Percentiles rank a stretch among this genome's conserved stretches.
These are phyloP conservation scores for Oryza rufipogon DNA, from an alignment of 176 grass and related monocot genomes.

Conservation along the genomic window DNA sequence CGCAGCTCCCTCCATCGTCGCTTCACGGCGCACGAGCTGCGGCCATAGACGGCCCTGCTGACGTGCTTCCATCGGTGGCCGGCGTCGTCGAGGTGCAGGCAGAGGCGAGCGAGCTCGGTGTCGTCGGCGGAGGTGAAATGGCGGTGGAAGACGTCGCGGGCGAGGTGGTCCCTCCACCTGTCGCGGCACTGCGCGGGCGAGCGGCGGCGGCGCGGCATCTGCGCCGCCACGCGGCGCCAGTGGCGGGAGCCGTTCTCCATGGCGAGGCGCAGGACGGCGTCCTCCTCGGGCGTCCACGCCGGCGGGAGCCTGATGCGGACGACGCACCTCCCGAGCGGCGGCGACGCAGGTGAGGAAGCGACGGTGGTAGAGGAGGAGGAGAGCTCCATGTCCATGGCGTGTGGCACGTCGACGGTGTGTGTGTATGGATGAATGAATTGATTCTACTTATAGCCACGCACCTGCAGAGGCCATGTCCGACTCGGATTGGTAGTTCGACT, in stretches of 20 bases:
- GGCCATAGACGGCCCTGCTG: neutral
- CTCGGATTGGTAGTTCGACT: neutral
- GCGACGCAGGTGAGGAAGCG: neutral
- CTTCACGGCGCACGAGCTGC: neutral
- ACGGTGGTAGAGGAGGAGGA: neutral
- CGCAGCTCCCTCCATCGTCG: neutral
- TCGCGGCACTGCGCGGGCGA: slow-evolving; percentile 1
- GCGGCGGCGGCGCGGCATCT: neutral
- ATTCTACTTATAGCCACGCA: neutral
- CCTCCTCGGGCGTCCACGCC: slow-evolving; percentile 18
- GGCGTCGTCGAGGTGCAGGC: neutral
- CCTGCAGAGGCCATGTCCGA: neutral
- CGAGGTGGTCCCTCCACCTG: slow-evolving; percentile 25
- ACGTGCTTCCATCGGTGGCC: neutral
- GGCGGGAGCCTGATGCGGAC: neutral
- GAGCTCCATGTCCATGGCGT: neutral
- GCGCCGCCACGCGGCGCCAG: neutral
- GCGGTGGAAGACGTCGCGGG: slow-evolving; percentile 28
- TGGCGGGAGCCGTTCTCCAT: neutral
- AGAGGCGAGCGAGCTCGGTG: neutral
- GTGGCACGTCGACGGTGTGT: neutral
- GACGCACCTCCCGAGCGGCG: neutral
- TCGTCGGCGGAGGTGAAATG: slow-evolving; percentile 12
- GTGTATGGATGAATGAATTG: neutral
- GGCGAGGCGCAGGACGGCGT: slow-evolving; percentile 18